Percentiles rank a stretch among this genome's conserved stretches.
Evolutionary conservation across 2,329 filamentous ascomycete genomes (phyloP).

Genomic region (Lecanicillium sp.): DNA sequence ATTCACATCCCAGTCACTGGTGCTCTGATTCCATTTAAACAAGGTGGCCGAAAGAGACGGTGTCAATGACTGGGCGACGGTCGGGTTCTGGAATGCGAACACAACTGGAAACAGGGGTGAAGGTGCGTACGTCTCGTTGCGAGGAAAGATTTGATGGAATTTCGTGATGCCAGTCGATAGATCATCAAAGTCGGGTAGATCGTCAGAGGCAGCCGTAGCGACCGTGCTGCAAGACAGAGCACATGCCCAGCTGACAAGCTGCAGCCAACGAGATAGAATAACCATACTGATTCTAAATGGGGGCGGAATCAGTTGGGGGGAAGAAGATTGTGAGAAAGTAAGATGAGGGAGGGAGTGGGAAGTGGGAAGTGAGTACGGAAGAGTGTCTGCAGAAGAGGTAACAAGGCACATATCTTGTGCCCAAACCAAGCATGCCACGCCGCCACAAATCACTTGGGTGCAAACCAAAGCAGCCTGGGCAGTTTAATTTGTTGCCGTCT

Average conservation of each 20-base stretch:
- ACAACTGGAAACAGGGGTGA: slow-evolving; percentile 1
- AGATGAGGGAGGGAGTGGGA: neutral
- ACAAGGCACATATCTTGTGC: no score
- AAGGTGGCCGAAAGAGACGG: slow-evolving; percentile 2
- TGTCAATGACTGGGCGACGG: slow-evolving; percentile 4
- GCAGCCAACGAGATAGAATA: slow-evolving; percentile 4
- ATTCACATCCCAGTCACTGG: no score
- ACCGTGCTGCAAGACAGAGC: slow-evolving; percentile 5
- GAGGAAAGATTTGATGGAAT: slow-evolving; percentile 6
- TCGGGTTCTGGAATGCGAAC: slow-evolving; percentile 6
- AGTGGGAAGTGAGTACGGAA: slow-evolving; percentile 4
- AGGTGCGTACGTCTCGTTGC: slow-evolving; percentile 5
- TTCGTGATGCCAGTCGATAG: slow-evolving; percentile 5
- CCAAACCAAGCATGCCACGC: no score
- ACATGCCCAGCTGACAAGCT: slow-evolving; percentile 5
- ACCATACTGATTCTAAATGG: slow-evolving; percentile 3
- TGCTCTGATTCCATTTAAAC: slow-evolving; percentile 5
- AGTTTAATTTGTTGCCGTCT: no score
- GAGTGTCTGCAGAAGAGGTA: slow-evolving; percentile 5
- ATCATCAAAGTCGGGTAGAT: slow-evolving; percentile 6
- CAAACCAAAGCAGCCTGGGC: no score
- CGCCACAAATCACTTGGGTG: no score
- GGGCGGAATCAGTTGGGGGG: slow-evolving; percentile 1
- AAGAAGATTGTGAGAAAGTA: neutral
- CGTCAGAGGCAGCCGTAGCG: slow-evolving; percentile 1